Base-by-base conservation (phyloP, 2,329 filamentous ascomycete genomes). In the Thermothelomyces thermophilus region DNA sequence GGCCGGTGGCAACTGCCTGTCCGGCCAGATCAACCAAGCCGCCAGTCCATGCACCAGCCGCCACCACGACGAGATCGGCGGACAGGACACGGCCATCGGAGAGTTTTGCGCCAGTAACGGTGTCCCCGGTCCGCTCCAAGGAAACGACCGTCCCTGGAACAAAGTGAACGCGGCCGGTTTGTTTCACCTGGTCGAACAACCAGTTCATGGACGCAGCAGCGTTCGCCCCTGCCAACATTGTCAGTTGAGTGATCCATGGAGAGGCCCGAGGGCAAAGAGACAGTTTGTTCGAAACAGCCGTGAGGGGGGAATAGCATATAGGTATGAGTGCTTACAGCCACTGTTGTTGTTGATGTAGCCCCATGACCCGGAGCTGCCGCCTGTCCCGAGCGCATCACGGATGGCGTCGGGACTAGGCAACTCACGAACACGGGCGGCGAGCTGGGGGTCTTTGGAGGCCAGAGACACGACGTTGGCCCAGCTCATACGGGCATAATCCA, bases 31-130 rank as follows among this genome's bases (percentile, higher is more conserved):
- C 86, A 49, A 96, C 70, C 19, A 96, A 74, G 1, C 79, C 76
- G 2, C 83, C 79, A 2, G 87, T 88, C 90, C 91, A 97, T 4
- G 91, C 90, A 14, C 91, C 91, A 0, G 90, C 83, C 0, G 91
- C 90, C 2, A 95, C 75, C 48, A 96, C 73, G 30, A 87, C 83
- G 7, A 95, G 73, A 51, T 88, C 86, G 3, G 70, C 70, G 17
- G 63, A 60, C 3, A 73, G 57, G 35, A 65, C 50, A 30, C 67
- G 62, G 6, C 67, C 66, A 45, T 64, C 63, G n/a, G 62, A 55
- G 9, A 73, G 62, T 45, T 59, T 61, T 3, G 69, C 86, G 30
- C 87, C 87, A 1, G 74, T 72, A n/a, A 77, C 69, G 39, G 60
- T 64, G 36, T 65, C 64, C 13, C 63, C 66, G 17, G 68, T 62